phyloP scores from a whole-genome alignment of 2,329 filamentous ascomycete genomes.

The Phialocephala subalpina region DNA sequence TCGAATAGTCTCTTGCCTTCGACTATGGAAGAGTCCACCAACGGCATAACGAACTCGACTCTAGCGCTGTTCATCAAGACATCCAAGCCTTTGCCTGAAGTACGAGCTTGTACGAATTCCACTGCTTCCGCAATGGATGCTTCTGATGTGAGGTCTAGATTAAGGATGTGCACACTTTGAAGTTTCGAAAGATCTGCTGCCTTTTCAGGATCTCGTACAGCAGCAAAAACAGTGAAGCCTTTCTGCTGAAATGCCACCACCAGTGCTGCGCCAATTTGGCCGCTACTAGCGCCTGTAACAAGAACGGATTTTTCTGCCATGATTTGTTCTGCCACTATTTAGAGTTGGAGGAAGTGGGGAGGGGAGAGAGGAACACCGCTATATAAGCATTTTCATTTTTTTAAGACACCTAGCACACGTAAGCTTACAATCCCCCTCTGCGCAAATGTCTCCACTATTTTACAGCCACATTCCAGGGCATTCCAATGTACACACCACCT shows the following conservation, averaged over 20 bases:
- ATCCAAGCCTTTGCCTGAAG: slow-evolving; percentile 45
- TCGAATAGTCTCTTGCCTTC: slow-evolving; percentile 41
- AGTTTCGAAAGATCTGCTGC: slow-evolving; percentile 31
- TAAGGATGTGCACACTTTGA: slow-evolving; percentile 44
- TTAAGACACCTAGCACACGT: too few relatives aligned
- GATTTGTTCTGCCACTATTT: too few relatives aligned
- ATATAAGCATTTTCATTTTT: too few relatives aligned
- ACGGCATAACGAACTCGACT: slow-evolving; percentile 23
- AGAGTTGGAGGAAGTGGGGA: too few relatives aligned
- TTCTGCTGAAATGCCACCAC: slow-evolving; percentile 45
- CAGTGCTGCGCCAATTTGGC: slow-evolving; percentile 49
- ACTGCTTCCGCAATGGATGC: slow-evolving; percentile 27
- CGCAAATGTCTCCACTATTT: too few relatives aligned
- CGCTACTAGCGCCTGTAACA: slow-evolving; percentile 49
- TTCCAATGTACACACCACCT: too few relatives aligned
- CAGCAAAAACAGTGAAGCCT: slow-evolving; percentile 49
- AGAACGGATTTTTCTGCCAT: too few relatives aligned
- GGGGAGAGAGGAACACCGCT: too few relatives aligned
- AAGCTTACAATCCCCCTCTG: too few relatives aligned
- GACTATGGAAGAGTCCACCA: slow-evolving; percentile 40
- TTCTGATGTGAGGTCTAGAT: slow-evolving; percentile 48
- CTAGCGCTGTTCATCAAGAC: slow-evolving; percentile 54
- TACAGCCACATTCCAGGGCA: too few relatives aligned
- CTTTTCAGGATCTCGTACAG: slow-evolving; percentile 46
- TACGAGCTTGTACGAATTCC: slow-evolving; percentile 36